Percentiles rank a stretch among this genome's conserved stretches.
phyloP scores from a whole-genome alignment of 768 basidiomycete species.

The Psilocybe sp. region DNA sequence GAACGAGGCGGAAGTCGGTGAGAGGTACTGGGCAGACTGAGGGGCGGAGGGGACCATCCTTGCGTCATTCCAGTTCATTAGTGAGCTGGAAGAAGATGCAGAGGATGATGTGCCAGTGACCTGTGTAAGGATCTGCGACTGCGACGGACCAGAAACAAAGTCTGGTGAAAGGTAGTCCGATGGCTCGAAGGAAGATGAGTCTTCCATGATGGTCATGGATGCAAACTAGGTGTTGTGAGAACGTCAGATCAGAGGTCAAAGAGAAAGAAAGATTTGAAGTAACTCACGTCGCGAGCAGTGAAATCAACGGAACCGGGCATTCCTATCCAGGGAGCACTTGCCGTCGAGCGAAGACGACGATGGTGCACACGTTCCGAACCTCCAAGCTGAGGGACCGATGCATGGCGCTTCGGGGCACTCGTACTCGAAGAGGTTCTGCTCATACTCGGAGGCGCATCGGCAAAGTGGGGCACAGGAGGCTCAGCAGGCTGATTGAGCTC shows the following conservation, averaged over 20 bases:
- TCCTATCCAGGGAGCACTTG: constrained; percentile 18
- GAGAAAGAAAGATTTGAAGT: not conserved
- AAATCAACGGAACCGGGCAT: constrained; percentile 5
- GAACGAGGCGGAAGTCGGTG: constrained; percentile 18
- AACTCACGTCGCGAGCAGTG: constrained; percentile 9
- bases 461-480: too few relatives aligned
- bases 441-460: too few relatives aligned
- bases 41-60: constrained; percentile 14
- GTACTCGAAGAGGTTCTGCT: not conserved
- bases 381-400: constrained; percentile 27
- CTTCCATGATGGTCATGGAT: constrained; percentile 6
- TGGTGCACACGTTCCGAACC: constrained; percentile 6
- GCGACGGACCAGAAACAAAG: constrained; percentile 5
- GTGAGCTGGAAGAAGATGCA: constrained; percentile 28
- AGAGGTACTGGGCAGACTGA: constrained; percentile 19
- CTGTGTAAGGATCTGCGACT: too few relatives aligned
- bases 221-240: constrained; percentile 5
- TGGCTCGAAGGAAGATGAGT: constrained; percentile 2
- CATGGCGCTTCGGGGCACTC: constrained; percentile 21
- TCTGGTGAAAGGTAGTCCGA: constrained; percentile 12
- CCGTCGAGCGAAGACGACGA: constrained; percentile 18
- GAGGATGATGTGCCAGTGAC: not conserved
- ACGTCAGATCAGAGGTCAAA: not conserved
- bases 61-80: constrained; percentile 37
- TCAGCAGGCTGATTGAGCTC: too few relatives aligned